Conservation (phyloP, 257 asterid genomes). For the Ilex aquifolium region DNA sequence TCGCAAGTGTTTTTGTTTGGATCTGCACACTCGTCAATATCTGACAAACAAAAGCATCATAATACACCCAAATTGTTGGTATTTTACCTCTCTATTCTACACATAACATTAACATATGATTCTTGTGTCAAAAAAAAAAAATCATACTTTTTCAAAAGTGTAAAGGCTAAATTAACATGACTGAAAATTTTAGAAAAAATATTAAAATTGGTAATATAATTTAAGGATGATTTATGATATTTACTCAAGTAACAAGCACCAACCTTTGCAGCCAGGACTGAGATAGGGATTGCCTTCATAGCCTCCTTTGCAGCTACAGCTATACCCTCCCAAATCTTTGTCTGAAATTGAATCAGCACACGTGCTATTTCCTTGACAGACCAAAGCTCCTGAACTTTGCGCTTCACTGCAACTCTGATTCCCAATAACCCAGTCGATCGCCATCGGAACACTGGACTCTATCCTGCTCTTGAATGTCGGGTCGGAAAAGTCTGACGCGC, state of each 20-base stretch:
- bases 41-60: constrained; percentile 16
- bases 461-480: constrained; percentile 29
- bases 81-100: no score
- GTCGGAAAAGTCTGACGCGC: constrained; percentile 44
- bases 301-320: constrained; percentile 47
- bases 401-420: constrained; percentile 38
- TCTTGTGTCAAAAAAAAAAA: no score
- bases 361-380: constrained; percentile 38
- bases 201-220: no score
- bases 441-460: constrained; percentile 31
- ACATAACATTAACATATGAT: not conserved
- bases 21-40: constrained; percentile 38
- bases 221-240: no score
- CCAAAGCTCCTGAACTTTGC: constrained; percentile 15
- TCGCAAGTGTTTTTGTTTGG: constrained; percentile 25
- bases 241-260: not conserved
- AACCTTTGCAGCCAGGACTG: constrained; percentile 67
- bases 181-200: no score
- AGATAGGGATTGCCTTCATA: constrained; percentile 74
- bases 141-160: no score
- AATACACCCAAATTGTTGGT: no score
- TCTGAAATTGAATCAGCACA: constrained; percentile 39
- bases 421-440: constrained; percentile 71
- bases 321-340: constrained; percentile 46
- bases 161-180: no score